Conservation (phyloP, 495 filamentous ascomycete genomes). For the Neurospora hispaniola region DNA sequence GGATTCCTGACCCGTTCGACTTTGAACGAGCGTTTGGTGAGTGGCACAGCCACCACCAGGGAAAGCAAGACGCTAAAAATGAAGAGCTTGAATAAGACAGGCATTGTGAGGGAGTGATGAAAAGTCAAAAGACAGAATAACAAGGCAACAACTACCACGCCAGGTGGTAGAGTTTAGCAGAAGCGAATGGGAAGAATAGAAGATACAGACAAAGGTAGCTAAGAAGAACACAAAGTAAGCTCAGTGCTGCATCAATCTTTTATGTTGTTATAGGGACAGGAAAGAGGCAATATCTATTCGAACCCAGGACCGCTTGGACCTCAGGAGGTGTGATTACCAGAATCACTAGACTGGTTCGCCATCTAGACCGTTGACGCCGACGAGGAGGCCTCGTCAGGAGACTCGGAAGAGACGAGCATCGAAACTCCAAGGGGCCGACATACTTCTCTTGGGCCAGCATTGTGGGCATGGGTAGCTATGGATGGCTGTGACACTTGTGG, state of each 20-base stretch:
- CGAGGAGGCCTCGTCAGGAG: neutral
- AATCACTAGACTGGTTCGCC: neutral
- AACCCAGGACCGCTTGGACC: neutral
- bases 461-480: neutral
- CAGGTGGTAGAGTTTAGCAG: constrained; percentile 8
- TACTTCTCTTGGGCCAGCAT: neutral
- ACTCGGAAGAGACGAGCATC: neutral
- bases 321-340: neutral
- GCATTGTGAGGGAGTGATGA: constrained; percentile 22
- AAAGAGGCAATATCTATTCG: neutral
- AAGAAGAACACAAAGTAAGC: neutral
- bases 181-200: constrained; percentile 7
- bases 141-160: constrained; percentile 13
- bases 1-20: constrained; percentile 47
- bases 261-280: neutral
- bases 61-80: constrained; percentile 13
- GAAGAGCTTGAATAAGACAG: constrained; percentile 29
- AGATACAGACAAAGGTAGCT: constrained; percentile 1
- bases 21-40: constrained; percentile 43
- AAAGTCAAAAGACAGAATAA: constrained; percentile 18
- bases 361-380: neutral
- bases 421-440: neutral
- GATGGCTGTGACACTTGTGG: too few relatives aligned
- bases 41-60: constrained; percentile 31
- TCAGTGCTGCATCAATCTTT: neutral